Conservation (phyloP, 345 rosid species). For the Geranium brycei region DNA sequence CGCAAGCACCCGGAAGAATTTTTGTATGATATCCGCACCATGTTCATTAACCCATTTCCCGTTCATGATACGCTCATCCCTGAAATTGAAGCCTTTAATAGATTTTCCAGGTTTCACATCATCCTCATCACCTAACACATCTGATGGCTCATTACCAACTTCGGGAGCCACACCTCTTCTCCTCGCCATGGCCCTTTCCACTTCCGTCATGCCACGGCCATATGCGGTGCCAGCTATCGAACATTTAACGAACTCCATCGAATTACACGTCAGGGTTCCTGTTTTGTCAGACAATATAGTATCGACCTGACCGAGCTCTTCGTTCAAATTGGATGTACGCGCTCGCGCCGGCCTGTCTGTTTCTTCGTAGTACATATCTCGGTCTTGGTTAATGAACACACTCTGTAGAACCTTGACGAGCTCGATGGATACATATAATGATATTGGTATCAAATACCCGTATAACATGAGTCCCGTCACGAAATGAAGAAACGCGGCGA, state of each 20-base stretch:
- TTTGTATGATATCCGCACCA: slow-evolving; percentile 25
- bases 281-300: slow-evolving; percentile 81
- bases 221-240: slow-evolving; percentile 62
- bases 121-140: slow-evolving; percentile 1
- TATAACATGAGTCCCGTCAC: slow-evolving; percentile 85
- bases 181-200: slow-evolving; percentile 45
- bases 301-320: slow-evolving; percentile 86
- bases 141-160: slow-evolving; percentile 15
- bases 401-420: slow-evolving; percentile 81
- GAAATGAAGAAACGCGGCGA: slow-evolving; percentile 69
- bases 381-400: slow-evolving; percentile 71
- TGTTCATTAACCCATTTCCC: slow-evolving; percentile 58
- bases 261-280: slow-evolving; percentile 88
- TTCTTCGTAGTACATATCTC: slow-evolving; percentile 54
- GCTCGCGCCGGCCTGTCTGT: slow-evolving; percentile 67
- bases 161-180: slow-evolving; percentile 14
- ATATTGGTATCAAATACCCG: slow-evolving; percentile 87
- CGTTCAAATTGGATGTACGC: slow-evolving; percentile 81
- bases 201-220: slow-evolving; percentile 73
- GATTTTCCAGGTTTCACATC: slow-evolving; percentile 13
- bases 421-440: slow-evolving; percentile 78
- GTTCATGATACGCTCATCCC: slow-evolving; percentile 61
- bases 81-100: slow-evolving; percentile 72
- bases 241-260: slow-evolving; percentile 91
- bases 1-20: slow-evolving; percentile 57